Percentiles rank a stretch among this genome's conserved stretches.
Conservation (phyloP, 2,329 filamentous ascomycete genomes). For the Diaporthe sp. region DNA sequence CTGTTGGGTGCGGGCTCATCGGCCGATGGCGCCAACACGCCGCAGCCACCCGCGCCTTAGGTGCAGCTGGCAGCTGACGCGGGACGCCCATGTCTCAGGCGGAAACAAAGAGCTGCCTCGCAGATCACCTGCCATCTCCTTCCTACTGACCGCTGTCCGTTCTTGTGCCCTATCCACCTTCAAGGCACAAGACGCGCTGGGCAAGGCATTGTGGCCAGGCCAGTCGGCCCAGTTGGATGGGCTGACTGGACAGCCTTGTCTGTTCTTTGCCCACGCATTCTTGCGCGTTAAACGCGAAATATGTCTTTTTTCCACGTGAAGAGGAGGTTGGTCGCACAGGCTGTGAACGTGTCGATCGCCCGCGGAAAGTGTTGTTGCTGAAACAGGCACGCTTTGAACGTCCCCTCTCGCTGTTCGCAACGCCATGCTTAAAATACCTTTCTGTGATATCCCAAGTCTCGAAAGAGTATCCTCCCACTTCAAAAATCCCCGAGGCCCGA, state of each 20-base stretch:
- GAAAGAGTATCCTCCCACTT: not conserved
- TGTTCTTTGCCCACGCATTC: not conserved
- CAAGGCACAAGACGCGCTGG: not conserved
- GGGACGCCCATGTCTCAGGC: not conserved
- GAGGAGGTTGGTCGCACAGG: not conserved
- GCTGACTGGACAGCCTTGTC: not conserved
- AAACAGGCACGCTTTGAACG: not conserved
- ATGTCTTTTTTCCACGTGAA: not conserved
- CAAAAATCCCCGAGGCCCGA: not conserved
- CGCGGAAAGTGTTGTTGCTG: not conserved
- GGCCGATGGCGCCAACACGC: not conserved
- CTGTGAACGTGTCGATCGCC: not conserved
- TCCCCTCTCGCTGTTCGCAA: not conserved
- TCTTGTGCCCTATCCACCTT: not conserved
- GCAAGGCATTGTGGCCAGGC: not conserved
- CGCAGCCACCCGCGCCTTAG: not conserved
- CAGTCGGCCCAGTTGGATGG: not conserved
- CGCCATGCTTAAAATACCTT: no score
- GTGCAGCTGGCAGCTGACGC: not conserved
- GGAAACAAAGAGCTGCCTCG: no score
- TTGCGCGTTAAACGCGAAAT: not conserved
- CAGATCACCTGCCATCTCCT: no score
- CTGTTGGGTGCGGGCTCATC: not conserved
- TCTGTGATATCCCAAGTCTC: not conserved
- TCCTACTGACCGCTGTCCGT: not conserved